Percentiles rank a stretch among this genome's conserved stretches.
Conservation (phyloP, 768 basidiomycete species). For the Leccinum truebloodii region DNA sequence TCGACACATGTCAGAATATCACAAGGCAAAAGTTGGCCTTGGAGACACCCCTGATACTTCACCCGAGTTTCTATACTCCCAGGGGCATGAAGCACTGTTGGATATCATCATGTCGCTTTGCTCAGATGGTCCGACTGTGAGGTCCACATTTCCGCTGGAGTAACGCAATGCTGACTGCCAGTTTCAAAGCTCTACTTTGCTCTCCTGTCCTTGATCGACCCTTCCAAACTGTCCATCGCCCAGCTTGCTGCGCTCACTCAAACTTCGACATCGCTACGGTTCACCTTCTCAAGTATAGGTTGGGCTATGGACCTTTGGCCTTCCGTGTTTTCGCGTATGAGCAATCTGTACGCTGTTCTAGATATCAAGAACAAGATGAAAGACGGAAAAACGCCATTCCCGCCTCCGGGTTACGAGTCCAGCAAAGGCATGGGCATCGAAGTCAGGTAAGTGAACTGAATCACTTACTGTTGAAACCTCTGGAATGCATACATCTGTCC, state of each 20-base stretch:
- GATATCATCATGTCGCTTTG: constrained; percentile 10
- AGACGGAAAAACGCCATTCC: constrained; percentile 29
- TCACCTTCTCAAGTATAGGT: constrained; percentile 21
- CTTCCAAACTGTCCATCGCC: constrained; percentile 29
- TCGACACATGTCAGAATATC: constrained; percentile 19
- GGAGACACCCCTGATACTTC: constrained; percentile 14
- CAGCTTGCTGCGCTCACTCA: constrained; percentile 34
- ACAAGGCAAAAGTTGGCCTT: constrained; percentile 21
- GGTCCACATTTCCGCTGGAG: neutral
- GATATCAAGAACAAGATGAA: constrained; percentile 26
- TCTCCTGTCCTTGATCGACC: constrained; percentile 26
- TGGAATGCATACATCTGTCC: neutral
- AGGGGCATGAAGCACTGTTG: constrained; percentile 1
- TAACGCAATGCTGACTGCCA: neutral
- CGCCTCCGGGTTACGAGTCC: constrained; percentile 17
- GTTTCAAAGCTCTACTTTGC: constrained; percentile 27
- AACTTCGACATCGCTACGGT: constrained; percentile 23
- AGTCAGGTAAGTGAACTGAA: constrained; percentile 14
- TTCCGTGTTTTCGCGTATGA: constrained; percentile 20
- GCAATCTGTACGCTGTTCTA: constrained; percentile 23
- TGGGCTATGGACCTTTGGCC: constrained; percentile 12
- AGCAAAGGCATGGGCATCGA: constrained; percentile 21
- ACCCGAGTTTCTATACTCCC: constrained; percentile 15
- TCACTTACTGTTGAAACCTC: no score
- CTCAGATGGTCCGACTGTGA: constrained; percentile 21